phyloP scores from a whole-genome alignment of 2,329 filamentous ascomycete genomes.

The Ceratocystis eucalypticola region DNA sequence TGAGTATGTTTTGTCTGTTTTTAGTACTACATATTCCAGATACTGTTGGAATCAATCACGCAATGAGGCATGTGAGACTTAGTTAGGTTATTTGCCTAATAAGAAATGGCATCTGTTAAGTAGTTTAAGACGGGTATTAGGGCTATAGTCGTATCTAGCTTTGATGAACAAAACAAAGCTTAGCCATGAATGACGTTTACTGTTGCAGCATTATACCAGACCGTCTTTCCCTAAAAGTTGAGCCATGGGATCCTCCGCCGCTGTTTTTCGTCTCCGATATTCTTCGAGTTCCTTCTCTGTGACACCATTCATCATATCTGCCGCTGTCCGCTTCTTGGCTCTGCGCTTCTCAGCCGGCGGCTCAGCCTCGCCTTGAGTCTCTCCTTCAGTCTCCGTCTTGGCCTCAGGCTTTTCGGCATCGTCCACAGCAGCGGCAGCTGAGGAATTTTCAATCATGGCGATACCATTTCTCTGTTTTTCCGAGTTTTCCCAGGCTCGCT shows the following conservation, averaged over 20 bases:
- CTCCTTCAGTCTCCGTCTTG: slow-evolving; percentile 22
- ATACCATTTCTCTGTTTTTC: slow-evolving; percentile 44
- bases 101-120: background rate
- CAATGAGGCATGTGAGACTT: background rate
- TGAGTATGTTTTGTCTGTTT: background rate
- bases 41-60: background rate
- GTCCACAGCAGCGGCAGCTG: slow-evolving; percentile 1
- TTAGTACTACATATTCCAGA: too few relatives aligned
- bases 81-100: background rate
- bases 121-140: too few relatives aligned
- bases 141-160: too few relatives aligned
- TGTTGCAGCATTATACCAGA: slow-evolving; percentile 28
- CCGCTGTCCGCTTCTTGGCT: slow-evolving; percentile 52
- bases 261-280: slow-evolving; percentile 62
- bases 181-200: background rate
- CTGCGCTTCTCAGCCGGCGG: slow-evolving; percentile 24
- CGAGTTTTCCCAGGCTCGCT: slow-evolving; percentile 62
- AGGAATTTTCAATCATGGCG: slow-evolving; percentile 26
- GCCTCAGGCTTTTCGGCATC: slow-evolving; percentile 25
- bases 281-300: slow-evolving; percentile 77
- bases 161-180: background rate
- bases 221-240: slow-evolving; percentile 63
- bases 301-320: slow-evolving; percentile 65
- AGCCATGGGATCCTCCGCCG: slow-evolving; percentile 77
- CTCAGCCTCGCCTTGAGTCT: slow-evolving; percentile 24